phyloP scores from a whole-genome alignment of 2,329 filamentous ascomycete genomes.

The Juglanconis sp. region DNA sequence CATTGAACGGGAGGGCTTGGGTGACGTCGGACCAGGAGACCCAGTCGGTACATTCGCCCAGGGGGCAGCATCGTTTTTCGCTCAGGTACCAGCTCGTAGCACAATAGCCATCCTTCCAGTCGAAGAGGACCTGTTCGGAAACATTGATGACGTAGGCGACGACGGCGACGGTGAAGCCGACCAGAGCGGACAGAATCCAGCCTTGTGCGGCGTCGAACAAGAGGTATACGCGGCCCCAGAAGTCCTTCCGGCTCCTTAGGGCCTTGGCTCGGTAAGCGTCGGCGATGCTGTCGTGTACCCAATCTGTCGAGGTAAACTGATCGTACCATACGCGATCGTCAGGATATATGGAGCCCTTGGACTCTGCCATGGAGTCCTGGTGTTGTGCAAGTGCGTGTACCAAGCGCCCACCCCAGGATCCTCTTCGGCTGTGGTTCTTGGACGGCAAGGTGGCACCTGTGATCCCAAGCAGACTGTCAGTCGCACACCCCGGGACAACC shows the following conservation, averaged over 20 bases:
- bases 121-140: constrained; percentile 80
- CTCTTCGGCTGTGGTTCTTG: constrained; percentile 54
- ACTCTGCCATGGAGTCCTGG: constrained; percentile 58
- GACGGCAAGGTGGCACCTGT: constrained; percentile 36
- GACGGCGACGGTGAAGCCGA: constrained; percentile 79
- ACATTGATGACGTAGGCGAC: constrained; percentile 89
- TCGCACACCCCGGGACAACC: neutral
- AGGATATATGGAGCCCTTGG: constrained; percentile 63
- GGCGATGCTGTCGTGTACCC: constrained; percentile 96
- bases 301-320: constrained; percentile 95
- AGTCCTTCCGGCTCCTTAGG: constrained; percentile 75
- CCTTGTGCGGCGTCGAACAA: constrained; percentile 86
- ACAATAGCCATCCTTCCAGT: constrained; percentile 90
- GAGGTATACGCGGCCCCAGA: constrained; percentile 73
- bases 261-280: constrained; percentile 87
- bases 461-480: neutral
- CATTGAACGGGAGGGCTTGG: constrained; percentile 40
- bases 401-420: constrained; percentile 59
- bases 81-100: constrained; percentile 66
- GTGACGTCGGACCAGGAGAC: constrained; percentile 52
- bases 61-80: constrained; percentile 63
- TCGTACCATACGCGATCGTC: constrained; percentile 98
- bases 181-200: constrained; percentile 89
- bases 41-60: constrained; percentile 55
- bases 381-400: constrained; percentile 59